Evolutionary conservation across 345 rosid genomes (phyloP).

Genomic region (Ailanthus altissimus): DNA sequence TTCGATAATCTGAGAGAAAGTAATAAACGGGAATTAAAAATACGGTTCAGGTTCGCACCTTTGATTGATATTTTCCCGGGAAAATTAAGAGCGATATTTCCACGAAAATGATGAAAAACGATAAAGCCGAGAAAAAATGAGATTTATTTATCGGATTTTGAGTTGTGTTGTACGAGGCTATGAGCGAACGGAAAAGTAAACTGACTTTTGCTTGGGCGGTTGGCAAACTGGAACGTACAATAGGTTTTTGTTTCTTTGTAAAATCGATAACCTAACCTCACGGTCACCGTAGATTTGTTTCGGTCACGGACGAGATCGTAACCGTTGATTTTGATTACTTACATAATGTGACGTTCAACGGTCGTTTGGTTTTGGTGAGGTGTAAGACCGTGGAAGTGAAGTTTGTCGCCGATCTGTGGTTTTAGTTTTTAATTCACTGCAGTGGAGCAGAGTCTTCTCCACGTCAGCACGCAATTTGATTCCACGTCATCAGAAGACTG

Average conservation of each 20-base stretch:
- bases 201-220: constrained; percentile 13
- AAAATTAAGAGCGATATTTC: not conserved
- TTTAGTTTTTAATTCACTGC: not conserved
- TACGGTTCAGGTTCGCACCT: not conserved
- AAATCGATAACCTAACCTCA: not conserved
- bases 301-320: not conserved
- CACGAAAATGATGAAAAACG: not conserved
- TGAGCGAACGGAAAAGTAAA: not conserved
- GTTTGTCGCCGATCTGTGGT: not conserved
- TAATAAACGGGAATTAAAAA: not conserved
- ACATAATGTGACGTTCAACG: not conserved
- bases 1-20: not conserved
- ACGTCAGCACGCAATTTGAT: not conserved
- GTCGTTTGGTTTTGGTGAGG: not conserved
- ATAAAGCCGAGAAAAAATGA: no score
- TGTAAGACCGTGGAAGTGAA: not conserved
- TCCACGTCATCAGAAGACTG: constrained; percentile 5
- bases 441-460: not conserved
- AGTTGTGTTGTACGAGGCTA: not conserved
- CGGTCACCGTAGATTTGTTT: not conserved
- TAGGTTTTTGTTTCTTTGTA: not conserved
- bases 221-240: not conserved
- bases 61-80: not conserved
- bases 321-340: not conserved
- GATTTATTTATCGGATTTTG: not conserved